Evolutionary conservation across 495 filamentous ascomycete genomes (phyloP).

Genomic region (Daldinia concentrica): DNA sequence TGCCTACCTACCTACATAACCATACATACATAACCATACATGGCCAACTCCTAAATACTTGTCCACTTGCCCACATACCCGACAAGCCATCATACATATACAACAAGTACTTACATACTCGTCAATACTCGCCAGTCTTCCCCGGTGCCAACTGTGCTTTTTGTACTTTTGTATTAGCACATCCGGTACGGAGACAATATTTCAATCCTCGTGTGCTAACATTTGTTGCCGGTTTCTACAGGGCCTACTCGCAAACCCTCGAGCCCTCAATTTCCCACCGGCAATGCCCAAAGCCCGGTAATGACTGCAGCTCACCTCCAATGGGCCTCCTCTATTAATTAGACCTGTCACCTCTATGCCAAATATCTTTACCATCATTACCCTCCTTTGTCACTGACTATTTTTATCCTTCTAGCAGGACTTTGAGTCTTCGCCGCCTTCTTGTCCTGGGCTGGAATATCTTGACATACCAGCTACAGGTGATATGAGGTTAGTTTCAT

Average conservation of each 20-base stretch:
- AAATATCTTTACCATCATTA: slow-evolving; percentile 25
- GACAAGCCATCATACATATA: not conserved
- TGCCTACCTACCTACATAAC: slow-evolving; percentile 9
- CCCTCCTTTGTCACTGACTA: slow-evolving; percentile 39
- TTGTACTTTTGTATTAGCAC: slow-evolving; percentile 16
- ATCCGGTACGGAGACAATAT: slow-evolving; percentile 8
- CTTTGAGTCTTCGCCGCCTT: slow-evolving; percentile 59
- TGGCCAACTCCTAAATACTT: slow-evolving; percentile 2
- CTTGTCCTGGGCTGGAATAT: slow-evolving; percentile 59
- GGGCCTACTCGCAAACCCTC: slow-evolving; percentile 33
- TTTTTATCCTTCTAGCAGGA: slow-evolving; percentile 53
- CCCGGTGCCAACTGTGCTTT: slow-evolving; percentile 17
- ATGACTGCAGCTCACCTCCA: slow-evolving; percentile 41
- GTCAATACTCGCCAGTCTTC: slow-evolving; percentile 16
- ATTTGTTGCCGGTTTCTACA: slow-evolving; percentile 30
- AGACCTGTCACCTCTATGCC: slow-evolving; percentile 34
- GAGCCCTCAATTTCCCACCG: slow-evolving; percentile 38
- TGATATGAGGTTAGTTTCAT: slow-evolving; percentile 58
- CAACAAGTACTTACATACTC: slow-evolving; percentile 25
- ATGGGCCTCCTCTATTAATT: slow-evolving; percentile 33
- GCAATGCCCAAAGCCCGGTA: slow-evolving; percentile 45
- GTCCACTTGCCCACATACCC: not conserved
- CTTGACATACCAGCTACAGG: slow-evolving; percentile 55
- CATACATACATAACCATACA: slow-evolving; percentile 5
- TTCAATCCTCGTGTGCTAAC: slow-evolving; percentile 34